Conservation (phyloP, 106 monocot genomes). For the Dendrobium chrysotoxum region DNA sequence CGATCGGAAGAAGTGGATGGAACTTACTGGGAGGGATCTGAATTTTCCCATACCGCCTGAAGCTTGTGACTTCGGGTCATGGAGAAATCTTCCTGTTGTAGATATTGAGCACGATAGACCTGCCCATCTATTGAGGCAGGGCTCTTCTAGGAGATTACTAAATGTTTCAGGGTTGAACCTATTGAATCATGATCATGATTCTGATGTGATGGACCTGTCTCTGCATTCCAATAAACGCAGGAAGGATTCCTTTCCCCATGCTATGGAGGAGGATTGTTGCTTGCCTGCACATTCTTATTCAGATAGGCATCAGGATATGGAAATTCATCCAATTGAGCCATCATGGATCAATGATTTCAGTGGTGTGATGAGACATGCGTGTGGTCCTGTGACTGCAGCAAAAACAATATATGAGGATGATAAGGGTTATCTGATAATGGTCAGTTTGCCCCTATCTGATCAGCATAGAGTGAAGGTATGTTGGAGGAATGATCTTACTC, state of each 20-base stretch:
- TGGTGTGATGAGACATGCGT: conserved; percentile 31
- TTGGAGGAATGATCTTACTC: conserved; percentile 38
- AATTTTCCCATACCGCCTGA: conserved; percentile 33
- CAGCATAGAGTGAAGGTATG: conserved; percentile 38
- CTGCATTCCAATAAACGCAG: conserved; percentile 17
- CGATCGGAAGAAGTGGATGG: conserved; percentile 43
- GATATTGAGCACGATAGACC: conserved; percentile 45
- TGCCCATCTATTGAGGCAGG: conserved; percentile 24
- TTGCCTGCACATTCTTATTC: conserved; percentile 7
- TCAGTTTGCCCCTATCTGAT: conserved; percentile 39
- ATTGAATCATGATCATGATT: conserved; percentile 16
- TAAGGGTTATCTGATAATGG: conserved; percentile 38
- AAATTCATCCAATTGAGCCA: conserved; percentile 17
- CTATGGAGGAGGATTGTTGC: conserved; percentile 24
- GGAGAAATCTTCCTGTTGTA: conserved; percentile 37
- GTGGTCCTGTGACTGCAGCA: conserved; percentile 35
- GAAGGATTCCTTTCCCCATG: conserved; percentile 26
- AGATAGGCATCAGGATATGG: conserved; percentile 24
- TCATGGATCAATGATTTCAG: conserved; percentile 39
- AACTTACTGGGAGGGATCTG: conserved; percentile 39
- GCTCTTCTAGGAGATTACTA: conserved; percentile 16
- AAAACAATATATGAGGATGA: conserved; percentile 45
- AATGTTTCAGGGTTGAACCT: conserved; percentile 35
- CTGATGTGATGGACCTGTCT: conserved; percentile 18
- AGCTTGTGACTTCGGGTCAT: conserved; percentile 40